Base-by-base conservation (phyloP, 1,284 basidiomycete species). In the Phellinidium pouzarii region DNA sequence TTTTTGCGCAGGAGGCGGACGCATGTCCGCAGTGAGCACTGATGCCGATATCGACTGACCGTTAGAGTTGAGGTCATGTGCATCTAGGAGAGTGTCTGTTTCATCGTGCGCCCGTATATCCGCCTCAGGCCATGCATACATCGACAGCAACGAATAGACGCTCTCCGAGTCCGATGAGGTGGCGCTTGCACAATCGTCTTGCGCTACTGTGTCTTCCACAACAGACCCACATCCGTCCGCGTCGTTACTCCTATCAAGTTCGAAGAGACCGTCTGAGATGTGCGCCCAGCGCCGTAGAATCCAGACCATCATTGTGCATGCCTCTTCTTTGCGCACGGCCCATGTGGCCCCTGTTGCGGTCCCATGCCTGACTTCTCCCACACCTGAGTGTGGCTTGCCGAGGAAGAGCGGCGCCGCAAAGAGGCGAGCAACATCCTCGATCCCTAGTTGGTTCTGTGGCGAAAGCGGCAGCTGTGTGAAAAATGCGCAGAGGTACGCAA, bases 401-500 rank as follows among this genome's bases (percentile, higher is more conserved):
- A 46, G 34, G 49, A 55, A 46, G 14, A 55, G 17, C 37, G 48
- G 53, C 14, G 41, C 48, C 9, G 47, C 53, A 23, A 50, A 55
- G 9, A 55, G 19, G n/a, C 49, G 26, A 19, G 53, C 48, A 14
- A 55, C 34, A 27, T 51, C 53, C n/a, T 55, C 53, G 14, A 55
- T 41, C 4, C 23, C 25, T 17, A 55, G 42, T 19, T 51, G 23
- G 19, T 55, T 55, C n/a, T 55, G 47, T 8, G 38, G 42, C 11
- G 26, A 41, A n/a, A 50, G 44, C 12, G 49, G 53, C 7, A 55
- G 36, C n/a, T 55, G 53, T 23, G 53, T 40, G 62, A 87, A 80
- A 62, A 87, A 85, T 0, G 75, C 76, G 55, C 81, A 70, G 20
- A 86, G 71, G 61, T 86, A 86, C 19, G 77, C 69, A 42, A 87